Evolutionary conservation across 2,329 filamentous ascomycete species (phyloP).

Genomic region (Fonsecaea monophora): DNA sequence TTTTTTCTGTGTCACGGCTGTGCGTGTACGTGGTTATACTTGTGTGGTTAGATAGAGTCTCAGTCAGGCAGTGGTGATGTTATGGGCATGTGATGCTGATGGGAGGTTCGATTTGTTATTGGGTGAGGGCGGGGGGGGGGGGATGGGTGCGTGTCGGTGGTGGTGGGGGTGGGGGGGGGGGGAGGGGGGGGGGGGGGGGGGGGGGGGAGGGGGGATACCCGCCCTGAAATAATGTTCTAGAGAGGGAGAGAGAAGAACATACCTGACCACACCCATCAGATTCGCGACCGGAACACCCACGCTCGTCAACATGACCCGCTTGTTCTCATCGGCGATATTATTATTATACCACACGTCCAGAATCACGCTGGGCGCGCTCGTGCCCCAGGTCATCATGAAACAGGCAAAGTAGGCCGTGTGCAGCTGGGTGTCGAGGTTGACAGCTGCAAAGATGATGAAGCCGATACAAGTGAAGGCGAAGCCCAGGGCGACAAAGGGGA

Average conservation of each 20-base stretch:
- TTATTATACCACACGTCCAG: conserved; percentile 72
- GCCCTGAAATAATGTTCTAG: too few relatives aligned
- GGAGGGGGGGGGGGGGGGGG: too few relatives aligned
- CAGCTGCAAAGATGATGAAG: conserved; percentile 78
- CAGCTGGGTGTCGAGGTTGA: conserved; percentile 66
- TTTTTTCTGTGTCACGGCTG: too few relatives aligned
- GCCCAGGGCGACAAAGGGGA: conserved; percentile 75
- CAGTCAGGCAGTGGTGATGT: too few relatives aligned
- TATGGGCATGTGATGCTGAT: too few relatives aligned
- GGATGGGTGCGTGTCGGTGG: too few relatives aligned
- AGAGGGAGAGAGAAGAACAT: neutral
- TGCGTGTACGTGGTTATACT: too few relatives aligned
- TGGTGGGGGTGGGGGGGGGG: too few relatives aligned
- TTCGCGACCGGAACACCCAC: conserved; percentile 59
- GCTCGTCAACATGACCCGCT: conserved; percentile 57
- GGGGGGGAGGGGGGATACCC: too few relatives aligned
- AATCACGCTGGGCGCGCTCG: conserved; percentile 74
- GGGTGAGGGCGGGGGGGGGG: too few relatives aligned
- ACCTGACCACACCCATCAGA: conserved; percentile 54
- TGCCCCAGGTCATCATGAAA: conserved; percentile 86
- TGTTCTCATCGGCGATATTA: conserved; percentile 60
- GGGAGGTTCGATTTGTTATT: too few relatives aligned
- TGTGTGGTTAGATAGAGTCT: too few relatives aligned
- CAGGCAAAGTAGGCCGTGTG: conserved; percentile 75
- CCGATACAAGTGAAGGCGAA: conserved; percentile 77